phyloP scores from a whole-genome alignment of 2,329 filamentous ascomycete species.

The Emmonsia crescens region DNA sequence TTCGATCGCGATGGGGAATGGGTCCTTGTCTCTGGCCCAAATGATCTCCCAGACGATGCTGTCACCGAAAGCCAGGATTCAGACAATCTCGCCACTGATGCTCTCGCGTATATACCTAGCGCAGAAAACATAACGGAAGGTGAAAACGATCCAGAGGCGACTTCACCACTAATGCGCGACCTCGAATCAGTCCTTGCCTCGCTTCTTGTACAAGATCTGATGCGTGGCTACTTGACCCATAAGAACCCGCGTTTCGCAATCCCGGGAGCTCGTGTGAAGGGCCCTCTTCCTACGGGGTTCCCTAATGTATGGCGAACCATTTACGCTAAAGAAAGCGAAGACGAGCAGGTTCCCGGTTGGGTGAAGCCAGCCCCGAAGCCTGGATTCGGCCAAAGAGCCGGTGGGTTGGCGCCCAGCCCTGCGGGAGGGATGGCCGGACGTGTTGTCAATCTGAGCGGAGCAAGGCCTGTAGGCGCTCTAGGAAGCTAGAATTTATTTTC shows the following conservation, averaged over 20 bases:
- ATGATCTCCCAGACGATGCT: conserved; percentile 6
- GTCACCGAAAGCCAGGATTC: background rate
- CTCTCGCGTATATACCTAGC: background rate
- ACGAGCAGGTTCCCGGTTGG: conserved; percentile 64
- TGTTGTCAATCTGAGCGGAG: conserved; percentile 48
- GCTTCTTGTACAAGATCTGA: conserved; percentile 66
- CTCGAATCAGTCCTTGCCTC: conserved; percentile 69
- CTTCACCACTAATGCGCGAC: conserved; percentile 44
- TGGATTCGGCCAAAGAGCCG: conserved; percentile 20
- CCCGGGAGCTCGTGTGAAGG: conserved; percentile 49
- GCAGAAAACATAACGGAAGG: conserved; percentile 5
- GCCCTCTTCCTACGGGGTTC: conserved; percentile 45
- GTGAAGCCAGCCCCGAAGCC: conserved; percentile 38
- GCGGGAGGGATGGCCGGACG: conserved; percentile 37
- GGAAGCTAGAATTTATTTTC: background rate
- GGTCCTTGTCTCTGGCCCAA: conserved; percentile 5
- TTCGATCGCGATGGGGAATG: conserved; percentile 24
- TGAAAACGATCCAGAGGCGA: conserved; percentile 12
- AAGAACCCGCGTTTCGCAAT: conserved; percentile 68
- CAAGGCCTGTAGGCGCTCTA: conserved; percentile 38
- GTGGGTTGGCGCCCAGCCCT: conserved; percentile 17
- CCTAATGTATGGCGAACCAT: conserved; percentile 63
- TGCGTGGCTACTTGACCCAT: conserved; percentile 77
- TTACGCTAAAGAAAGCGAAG: conserved; percentile 47
- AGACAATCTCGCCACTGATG: background rate